These are phyloP conservation scores for Hyphopichia burtonii DNA, from an alignment of 1,139 yeast genomes.

Conservation along the genomic window DNA sequence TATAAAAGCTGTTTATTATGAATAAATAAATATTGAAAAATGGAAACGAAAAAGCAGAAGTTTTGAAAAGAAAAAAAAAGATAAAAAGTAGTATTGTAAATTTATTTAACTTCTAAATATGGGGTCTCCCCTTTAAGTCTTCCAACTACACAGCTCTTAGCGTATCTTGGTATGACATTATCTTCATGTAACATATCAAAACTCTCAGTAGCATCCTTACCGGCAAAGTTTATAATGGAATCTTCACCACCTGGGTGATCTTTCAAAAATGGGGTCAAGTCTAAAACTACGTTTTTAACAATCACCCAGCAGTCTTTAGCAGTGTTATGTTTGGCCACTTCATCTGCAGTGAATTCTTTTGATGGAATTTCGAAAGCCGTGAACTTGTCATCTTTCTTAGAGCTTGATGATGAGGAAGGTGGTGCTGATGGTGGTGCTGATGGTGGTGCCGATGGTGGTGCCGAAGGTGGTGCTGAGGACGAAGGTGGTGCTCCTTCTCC, in stretches of 20 bases:
- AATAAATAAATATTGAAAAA: no score
- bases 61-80: no score
- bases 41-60: no score
- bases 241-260: slow-evolving; percentile 89
- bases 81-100: background rate
- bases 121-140: slow-evolving; percentile 47
- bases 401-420: background rate
- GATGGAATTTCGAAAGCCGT: slow-evolving; percentile 36
- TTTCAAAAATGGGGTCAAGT: slow-evolving; percentile 73
- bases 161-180: slow-evolving; percentile 49
- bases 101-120: slow-evolving; percentile 24
- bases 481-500: background rate
- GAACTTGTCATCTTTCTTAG: slow-evolving; percentile 6
- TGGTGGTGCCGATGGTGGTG: slow-evolving; percentile 4
- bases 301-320: slow-evolving; percentile 83
- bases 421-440: slow-evolving; percentile 6
- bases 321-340: slow-evolving; percentile 63
- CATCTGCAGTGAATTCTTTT: slow-evolving; percentile 47
- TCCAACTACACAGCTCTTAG: slow-evolving; percentile 48
- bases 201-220: slow-evolving; percentile 86
- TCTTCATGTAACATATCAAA: slow-evolving; percentile 66
- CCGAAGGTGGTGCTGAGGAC: slow-evolving; percentile 4
- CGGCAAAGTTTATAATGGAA: slow-evolving; percentile 76
- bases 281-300: slow-evolving; percentile 79
- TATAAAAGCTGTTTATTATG: no score